Evolutionary conservation across 1,139 yeast genomes (phyloP).

Genomic region (Geotrichum candidum): DNA sequence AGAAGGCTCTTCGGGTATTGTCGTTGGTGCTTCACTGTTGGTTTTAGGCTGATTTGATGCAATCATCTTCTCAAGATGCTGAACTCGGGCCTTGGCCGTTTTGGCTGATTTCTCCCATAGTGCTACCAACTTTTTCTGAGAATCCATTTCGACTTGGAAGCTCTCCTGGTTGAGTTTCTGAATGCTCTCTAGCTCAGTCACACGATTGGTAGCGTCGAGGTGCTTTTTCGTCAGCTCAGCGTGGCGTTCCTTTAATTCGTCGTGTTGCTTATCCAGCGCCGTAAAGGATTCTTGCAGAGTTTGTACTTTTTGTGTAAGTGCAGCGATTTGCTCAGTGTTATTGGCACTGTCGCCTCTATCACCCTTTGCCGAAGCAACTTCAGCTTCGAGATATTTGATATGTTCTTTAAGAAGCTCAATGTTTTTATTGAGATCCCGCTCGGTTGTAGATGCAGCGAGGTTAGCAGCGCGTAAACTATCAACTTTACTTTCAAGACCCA

Average conservation of each 20-base stretch:
- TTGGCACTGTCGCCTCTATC: slow-evolving; percentile 1
- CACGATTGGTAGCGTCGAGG: background rate
- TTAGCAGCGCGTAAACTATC: slow-evolving; percentile 36
- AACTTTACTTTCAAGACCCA: slow-evolving; percentile 38
- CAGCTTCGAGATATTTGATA: slow-evolving; percentile 38
- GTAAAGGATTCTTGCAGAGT: slow-evolving; percentile 34
- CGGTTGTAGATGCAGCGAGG: slow-evolving; percentile 34
- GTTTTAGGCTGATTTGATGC: slow-evolving; percentile 31
- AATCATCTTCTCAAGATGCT: slow-evolving; percentile 43
- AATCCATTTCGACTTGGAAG: slow-evolving; percentile 54
- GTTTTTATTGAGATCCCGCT: slow-evolving; percentile 39
- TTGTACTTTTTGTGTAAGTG: slow-evolving; percentile 36
- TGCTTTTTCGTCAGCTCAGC: background rate
- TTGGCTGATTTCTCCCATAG: slow-evolving; percentile 49
- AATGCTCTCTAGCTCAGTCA: background rate
- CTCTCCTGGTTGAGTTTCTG: slow-evolving; percentile 34
- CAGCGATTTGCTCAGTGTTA: slow-evolving; percentile 22
- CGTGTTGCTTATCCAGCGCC: slow-evolving; percentile 30
- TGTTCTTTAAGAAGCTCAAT: slow-evolving; percentile 36
- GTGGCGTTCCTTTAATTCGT: slow-evolving; percentile 34
- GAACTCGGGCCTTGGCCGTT: slow-evolving; percentile 30
- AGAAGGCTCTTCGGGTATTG: slow-evolving; percentile 16
- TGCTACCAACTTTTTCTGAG: slow-evolving; percentile 58
- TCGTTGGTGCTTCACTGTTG: slow-evolving; percentile 12
- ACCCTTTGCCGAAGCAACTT: slow-evolving; percentile 35